Percentiles rank a stretch among this genome's conserved stretches.
Evolutionary conservation across 306 rosid genomes (phyloP).

Genomic region (Medicago truncatula): MtrunA17r5.0-ANR NC_053046.1:6598001-6598500

Average conservation of each 20-base stretch:
- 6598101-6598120: background rate
- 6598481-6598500: conserved; percentile 57
- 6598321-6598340: conserved; percentile 62
- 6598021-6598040: conserved; percentile 12
- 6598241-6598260: conserved; percentile 83
- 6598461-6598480: conserved; percentile 74
- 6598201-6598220: conserved; percentile 77
- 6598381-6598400: conserved; percentile 9
- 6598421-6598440: conserved; percentile 65
- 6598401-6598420: conserved; percentile 60
- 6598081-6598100: conserved; percentile 16
- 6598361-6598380: conserved; percentile 6
- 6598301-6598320: conserved; percentile 86
- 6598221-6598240: conserved; percentile 90
- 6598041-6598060: background rate
- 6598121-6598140: conserved; percentile 19
- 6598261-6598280: conserved; percentile 83
- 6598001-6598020: conserved; percentile 2
- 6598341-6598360: conserved; percentile 13
- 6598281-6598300: conserved; percentile 93
- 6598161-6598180: conserved; percentile 84
- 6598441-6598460: conserved; percentile 94
- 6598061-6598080: conserved; percentile 13
- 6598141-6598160: conserved; percentile 74
- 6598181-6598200: conserved; percentile 89